Evolutionary conservation across 345 rosid genomes (phyloP).

Genomic region (Eucalyptus pauciflora): DNA sequence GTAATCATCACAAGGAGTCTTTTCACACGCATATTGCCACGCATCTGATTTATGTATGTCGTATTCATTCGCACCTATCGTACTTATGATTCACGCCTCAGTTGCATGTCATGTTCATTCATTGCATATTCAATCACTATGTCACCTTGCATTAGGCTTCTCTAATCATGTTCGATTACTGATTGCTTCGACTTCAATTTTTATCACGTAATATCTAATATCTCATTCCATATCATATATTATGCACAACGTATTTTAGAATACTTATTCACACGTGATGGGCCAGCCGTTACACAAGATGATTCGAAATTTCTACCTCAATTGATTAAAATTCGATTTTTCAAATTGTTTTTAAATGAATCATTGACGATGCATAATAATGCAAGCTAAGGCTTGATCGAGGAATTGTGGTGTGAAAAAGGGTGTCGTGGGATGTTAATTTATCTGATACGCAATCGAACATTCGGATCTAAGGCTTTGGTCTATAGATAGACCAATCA

Average conservation of each 20-base stretch:
- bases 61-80: too few species aligned
- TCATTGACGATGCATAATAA: not conserved
- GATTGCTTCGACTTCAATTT: not conserved
- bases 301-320: not conserved
- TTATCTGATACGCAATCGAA: not conserved
- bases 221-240: not conserved
- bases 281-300: accelerated
- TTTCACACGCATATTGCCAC: not conserved
- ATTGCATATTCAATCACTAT: not conserved
- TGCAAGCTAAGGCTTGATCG: not conserved
- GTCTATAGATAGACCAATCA: not conserved
- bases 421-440: not conserved
- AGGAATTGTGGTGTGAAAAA: not conserved
- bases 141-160: not conserved
- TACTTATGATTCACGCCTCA: not conserved
- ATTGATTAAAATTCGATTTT: not conserved
- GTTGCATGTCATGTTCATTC: not conserved
- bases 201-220: not conserved
- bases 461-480: not conserved
- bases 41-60: too few species aligned
- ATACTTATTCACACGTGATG: not conserved
- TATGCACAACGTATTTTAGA: not conserved
- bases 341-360: not conserved
- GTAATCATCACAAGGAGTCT: not conserved
- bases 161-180: not conserved